A percentile compares a stretch with the other conserved stretches of the same genome.
Evolutionary conservation across 2,329 filamentous ascomycete genomes (phyloP).

Genomic region (Rhinocladiella similis): DNA sequence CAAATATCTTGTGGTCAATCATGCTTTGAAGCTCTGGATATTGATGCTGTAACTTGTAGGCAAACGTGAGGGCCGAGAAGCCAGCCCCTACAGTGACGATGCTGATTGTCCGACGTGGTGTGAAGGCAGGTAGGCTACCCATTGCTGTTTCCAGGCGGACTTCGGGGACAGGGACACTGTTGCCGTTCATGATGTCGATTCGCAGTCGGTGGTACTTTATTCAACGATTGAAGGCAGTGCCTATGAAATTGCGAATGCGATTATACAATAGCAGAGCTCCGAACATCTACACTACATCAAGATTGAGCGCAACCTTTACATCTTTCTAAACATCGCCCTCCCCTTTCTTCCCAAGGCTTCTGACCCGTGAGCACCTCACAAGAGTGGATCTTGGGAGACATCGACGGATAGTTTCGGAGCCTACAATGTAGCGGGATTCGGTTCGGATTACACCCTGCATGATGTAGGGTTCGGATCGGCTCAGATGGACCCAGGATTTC

Average conservation of each 20-base stretch:
- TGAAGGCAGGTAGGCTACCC: constrained; percentile 21
- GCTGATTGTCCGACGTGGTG: constrained; percentile 2
- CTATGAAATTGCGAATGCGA: neutral
- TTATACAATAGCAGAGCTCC: neutral
- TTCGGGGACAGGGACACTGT: constrained; percentile 30
- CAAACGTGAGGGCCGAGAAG: constrained; percentile 38
- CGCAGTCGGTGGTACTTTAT: neutral
- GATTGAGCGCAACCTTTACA: neutral
- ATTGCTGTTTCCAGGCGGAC: neutral
- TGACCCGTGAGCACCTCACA: neutral
- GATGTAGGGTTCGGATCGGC: neutral
- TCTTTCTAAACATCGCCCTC: neutral
- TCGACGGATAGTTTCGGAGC: neutral
- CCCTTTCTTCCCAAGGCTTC: neutral
- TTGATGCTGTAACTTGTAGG: constrained; percentile 42
- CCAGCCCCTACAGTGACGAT: constrained; percentile 31
- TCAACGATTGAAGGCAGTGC: neutral
- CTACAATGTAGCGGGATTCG: neutral
- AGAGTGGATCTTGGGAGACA: neutral
- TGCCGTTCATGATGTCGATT: neutral
- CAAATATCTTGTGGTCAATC: constrained; percentile 43
- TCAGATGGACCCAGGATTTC: neutral
- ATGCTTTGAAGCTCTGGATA: constrained; percentile 33
- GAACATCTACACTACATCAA: neutral
- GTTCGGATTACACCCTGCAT: neutral